Conservation (phyloP, 2,329 filamentous ascomycete genomes). For the Colletotrichum salicis region DNA sequence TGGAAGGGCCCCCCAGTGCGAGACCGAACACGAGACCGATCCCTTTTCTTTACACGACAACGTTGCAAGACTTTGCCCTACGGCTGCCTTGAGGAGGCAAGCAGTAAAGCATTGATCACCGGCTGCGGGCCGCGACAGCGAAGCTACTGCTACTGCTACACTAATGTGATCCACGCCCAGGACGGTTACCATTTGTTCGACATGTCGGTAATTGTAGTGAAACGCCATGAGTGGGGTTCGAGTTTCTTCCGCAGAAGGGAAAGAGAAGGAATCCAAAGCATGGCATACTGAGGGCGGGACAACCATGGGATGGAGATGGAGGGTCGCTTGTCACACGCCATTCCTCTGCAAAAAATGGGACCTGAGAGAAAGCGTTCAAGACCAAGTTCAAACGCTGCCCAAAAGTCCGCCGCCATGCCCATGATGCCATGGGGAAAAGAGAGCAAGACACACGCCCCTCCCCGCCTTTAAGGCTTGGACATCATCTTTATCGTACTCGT, state of each 20-base stretch:
- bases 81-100: neutral
- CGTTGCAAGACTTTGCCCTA: neutral
- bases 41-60: neutral
- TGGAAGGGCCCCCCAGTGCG: neutral
- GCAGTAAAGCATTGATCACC: neutral
- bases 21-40: constrained; percentile 26
- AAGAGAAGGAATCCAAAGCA: constrained; percentile 1
- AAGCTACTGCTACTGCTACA: neutral
- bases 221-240: constrained; percentile 5
- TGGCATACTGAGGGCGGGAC: too few species aligned
- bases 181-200: neutral
- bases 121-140: neutral
- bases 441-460: neutral
- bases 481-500: neutral
- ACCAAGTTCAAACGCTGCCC: neutral
- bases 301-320: neutral
- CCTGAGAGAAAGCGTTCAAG: neutral
- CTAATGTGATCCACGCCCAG: neutral
- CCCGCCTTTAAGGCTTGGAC: constrained; percentile 24
- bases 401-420: neutral
- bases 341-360: neutral
- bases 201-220: neutral
- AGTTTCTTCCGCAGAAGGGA: neutral
- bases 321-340: constrained; percentile 6
- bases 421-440: too few species aligned